Evolutionary conservation across 768 basidiomycete species (phyloP).

Genomic region (Cystobasidium tubakii): DNA sequence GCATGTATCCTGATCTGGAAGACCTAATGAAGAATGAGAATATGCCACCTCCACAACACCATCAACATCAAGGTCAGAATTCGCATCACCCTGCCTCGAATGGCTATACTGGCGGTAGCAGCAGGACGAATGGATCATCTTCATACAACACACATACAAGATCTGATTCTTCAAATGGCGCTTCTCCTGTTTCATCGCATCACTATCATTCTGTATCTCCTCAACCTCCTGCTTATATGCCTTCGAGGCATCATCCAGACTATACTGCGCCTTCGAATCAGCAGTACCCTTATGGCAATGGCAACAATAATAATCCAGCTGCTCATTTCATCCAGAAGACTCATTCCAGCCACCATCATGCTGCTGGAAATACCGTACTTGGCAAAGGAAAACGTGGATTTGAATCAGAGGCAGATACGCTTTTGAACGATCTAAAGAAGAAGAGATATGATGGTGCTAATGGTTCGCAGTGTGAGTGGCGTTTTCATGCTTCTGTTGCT

Average conservation of each 20-base stretch:
- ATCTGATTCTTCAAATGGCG: constrained; percentile 13
- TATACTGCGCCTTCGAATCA: not conserved
- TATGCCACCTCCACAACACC: not conserved
- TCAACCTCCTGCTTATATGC: constrained; percentile 19
- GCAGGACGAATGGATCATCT: not conserved
- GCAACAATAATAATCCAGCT: not conserved
- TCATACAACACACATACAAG: not conserved
- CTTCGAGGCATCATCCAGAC: not conserved
- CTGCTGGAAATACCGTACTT: constrained; percentile 7
- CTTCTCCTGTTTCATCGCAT: constrained; percentile 18
- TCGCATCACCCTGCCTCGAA: not conserved
- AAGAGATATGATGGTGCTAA: constrained; percentile 10
- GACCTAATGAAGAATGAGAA: constrained; percentile 12
- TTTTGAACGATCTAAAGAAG: constrained; percentile 34
- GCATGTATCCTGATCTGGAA: not conserved
- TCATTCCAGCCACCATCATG: not conserved
- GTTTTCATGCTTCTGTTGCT: not conserved
- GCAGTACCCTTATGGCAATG: not conserved
- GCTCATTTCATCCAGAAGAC: constrained; percentile 5
- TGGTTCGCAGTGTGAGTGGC: constrained; percentile 1
- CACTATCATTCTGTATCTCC: constrained; percentile 23
- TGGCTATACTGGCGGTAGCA: not conserved
- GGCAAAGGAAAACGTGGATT: constrained; percentile 30
- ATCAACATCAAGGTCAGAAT: not conserved
- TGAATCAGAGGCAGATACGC: constrained; percentile 19